Conservation (phyloP, 192 early-diverging fungal genomes). For the Backusella australiensis region DNA sequence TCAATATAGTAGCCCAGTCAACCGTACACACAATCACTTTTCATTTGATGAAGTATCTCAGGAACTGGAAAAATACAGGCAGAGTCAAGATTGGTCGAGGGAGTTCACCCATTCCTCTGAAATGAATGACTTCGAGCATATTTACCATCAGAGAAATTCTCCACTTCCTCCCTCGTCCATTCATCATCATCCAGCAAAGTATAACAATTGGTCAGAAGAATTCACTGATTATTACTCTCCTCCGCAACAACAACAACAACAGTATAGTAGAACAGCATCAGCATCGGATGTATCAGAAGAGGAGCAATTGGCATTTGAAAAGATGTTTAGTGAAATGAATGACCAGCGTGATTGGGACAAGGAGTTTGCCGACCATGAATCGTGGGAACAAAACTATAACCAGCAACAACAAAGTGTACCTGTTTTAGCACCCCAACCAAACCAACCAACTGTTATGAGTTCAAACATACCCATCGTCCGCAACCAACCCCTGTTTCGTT, state of each 20-base stretch:
- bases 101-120: neutral
- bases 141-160: neutral
- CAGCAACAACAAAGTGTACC: neutral
- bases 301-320: conserved; percentile 15
- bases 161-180: neutral
- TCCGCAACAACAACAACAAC: neutral
- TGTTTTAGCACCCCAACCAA: neutral
- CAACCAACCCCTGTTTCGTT: neutral
- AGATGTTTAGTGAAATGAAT: neutral
- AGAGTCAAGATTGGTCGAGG: conserved; percentile 13
- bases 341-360: conserved; percentile 9
- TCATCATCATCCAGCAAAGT: neutral
- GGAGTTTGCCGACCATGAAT: conserved; percentile 9
- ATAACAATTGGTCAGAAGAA: neutral
- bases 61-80: conserved; percentile 6
- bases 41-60: conserved; percentile 21
- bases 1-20: neutral
- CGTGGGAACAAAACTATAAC: neutral
- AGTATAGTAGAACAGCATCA: neutral
- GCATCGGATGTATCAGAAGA: conserved; percentile 11
- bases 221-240: neutral
- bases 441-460: neutral
- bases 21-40: neutral
- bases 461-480: neutral
- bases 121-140: neutral